These are phyloP conservation scores for Lactarius sp. DNA, from an alignment of 768 basidiomycete genomes.

Conservation along the genomic window DNA sequence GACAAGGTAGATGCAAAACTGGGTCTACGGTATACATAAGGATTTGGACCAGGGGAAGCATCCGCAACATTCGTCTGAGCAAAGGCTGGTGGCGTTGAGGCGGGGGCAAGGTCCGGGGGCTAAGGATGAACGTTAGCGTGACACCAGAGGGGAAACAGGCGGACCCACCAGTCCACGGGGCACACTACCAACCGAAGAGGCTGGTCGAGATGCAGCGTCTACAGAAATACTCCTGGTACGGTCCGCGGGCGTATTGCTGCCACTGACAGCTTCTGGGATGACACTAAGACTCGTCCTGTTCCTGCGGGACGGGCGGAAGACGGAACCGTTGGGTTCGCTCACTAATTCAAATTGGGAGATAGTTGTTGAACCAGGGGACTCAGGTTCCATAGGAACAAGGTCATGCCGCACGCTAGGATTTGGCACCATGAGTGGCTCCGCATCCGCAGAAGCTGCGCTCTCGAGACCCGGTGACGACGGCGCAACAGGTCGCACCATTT, in stretches of 20 bases:
- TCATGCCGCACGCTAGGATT: conserved; percentile 18
- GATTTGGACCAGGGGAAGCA: neutral
- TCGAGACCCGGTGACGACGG: conserved; percentile 2
- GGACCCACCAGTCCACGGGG: conserved; percentile 8
- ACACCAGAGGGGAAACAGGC: neutral
- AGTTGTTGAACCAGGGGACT: conserved; percentile 24
- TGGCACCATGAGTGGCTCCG: conserved; percentile 24
- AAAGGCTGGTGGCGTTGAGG: conserved; percentile 10
- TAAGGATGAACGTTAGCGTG: neutral
- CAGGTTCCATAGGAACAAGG: conserved; percentile 12
- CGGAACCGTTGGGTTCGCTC: conserved; percentile 20
- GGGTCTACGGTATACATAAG: conserved; percentile 18
- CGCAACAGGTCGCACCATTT: conserved; percentile 14
- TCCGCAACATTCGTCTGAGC: neutral
- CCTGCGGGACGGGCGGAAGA: conserved; percentile 18
- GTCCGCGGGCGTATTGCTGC: conserved; percentile 21
- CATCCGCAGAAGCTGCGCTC: neutral
- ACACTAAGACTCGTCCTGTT: conserved; percentile 18
- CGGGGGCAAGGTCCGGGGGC: neutral
- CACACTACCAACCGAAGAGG: conserved; percentile 11
- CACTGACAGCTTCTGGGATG: conserved; percentile 23
- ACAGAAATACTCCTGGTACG: conserved; percentile 18
- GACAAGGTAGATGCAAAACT: conserved; percentile 23
- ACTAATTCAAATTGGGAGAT: conserved; percentile 27
- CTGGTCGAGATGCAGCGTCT: conserved; percentile 15